A percentile compares a stretch with the other conserved stretches of the same genome.
Conservation (phyloP, 1,284 basidiomycete species). For the Trichosporon sp. region DNA sequence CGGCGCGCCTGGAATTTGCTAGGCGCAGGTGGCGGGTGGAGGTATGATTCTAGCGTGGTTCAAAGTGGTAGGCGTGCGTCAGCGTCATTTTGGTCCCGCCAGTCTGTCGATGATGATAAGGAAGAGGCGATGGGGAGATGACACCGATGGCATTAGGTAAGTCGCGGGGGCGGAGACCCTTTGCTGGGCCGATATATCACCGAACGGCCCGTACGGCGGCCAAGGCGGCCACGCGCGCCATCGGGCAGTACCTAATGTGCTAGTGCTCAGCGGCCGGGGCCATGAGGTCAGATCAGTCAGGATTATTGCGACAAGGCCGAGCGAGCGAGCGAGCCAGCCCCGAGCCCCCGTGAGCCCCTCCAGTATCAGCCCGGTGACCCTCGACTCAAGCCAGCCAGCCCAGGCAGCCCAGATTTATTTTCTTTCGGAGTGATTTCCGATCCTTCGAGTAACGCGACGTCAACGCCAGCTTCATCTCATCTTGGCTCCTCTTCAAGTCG, state of each 20-base stretch:
- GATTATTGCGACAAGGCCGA: too few relatives aligned
- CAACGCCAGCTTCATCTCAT: background rate
- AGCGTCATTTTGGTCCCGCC: too few relatives aligned
- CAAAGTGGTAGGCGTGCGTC: background rate
- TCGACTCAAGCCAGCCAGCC: too few relatives aligned
- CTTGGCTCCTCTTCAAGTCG: background rate
- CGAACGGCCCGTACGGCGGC: background rate
- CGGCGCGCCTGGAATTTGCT: constrained; percentile 4
- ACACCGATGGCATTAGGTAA: background rate
- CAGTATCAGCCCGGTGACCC: too few relatives aligned
- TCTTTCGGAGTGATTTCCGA: background rate
- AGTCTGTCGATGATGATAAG: too few relatives aligned
- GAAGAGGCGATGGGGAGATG: background rate
- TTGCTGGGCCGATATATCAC: background rate
- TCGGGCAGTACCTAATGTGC: too few relatives aligned
- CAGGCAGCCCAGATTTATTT: background rate
- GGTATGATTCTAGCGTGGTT: background rate
- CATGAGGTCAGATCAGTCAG: too few relatives aligned
- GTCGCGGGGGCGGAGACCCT: background rate
- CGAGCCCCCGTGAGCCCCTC: too few relatives aligned
- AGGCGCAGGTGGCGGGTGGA: background rate
- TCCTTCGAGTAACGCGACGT: background rate
- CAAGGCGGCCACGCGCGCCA: background rate
- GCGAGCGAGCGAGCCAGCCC: background rate
- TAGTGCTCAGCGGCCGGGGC: too few relatives aligned